phyloP scores from a whole-genome alignment of 352 stramenopile species.

The Thalassiosira livingstoniorum region DNA sequence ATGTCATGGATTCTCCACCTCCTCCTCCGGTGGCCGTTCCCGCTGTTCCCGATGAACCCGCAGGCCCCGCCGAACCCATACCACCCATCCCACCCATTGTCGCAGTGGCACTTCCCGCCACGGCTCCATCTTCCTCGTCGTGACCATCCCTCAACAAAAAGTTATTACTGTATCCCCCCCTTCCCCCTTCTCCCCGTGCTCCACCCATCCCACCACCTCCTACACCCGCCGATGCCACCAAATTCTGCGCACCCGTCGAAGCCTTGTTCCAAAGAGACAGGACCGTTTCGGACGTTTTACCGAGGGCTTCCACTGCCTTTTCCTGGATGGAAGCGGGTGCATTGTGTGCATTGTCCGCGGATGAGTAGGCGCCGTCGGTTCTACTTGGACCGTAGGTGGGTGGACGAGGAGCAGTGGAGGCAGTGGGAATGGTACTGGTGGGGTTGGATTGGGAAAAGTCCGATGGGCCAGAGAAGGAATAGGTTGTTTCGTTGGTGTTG shows the following conservation, averaged over 20 bases:
- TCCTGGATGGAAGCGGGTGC: conserved; percentile 29
- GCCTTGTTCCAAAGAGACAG: conserved; percentile 10
- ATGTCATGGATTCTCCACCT: not conserved
- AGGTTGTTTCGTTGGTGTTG: conserved; percentile 31
- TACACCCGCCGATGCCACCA: conserved; percentile 13
- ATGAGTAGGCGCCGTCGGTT: conserved; percentile 13
- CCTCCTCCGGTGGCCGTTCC: not conserved
- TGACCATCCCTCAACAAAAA: conserved; percentile 46
- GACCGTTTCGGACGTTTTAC: conserved; percentile 12
- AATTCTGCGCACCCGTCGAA: conserved; percentile 3
- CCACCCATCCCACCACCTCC: not conserved
- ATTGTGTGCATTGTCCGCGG: not conserved
- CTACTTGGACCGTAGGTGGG: conserved; percentile 38
- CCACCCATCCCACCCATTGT: not conserved
- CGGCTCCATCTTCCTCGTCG: conserved; percentile 1
- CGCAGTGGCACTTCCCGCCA: not conserved
- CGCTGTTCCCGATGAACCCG: not conserved
- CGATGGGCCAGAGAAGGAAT: conserved; percentile 27
- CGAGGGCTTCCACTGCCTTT: conserved; percentile 33
- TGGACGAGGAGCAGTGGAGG: not conserved
- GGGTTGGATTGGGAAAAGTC: conserved; percentile 20
- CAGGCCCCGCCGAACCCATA: not conserved
- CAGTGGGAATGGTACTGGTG: not conserved
- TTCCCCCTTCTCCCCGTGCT: not conserved
- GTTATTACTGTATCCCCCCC: conserved; percentile 41